Evolutionary conservation across 2,329 filamentous ascomycete genomes (phyloP).

Genomic region (Paraconiothyrium brasiliense): DNA sequence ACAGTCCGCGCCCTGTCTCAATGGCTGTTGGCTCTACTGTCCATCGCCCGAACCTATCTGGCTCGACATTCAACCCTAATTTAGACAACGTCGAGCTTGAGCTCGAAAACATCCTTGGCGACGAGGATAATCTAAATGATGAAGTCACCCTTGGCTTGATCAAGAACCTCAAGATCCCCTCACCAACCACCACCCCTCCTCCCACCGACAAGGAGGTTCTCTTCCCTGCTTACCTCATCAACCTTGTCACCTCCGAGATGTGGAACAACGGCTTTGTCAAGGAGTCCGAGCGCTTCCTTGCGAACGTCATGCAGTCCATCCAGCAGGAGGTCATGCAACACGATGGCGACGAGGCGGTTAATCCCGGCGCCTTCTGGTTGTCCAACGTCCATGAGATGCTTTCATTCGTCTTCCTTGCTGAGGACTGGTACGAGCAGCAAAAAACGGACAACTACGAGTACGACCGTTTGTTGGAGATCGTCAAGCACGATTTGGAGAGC

Average conservation of each 20-base stretch:
- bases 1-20: conserved; percentile 93
- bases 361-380: conserved; percentile 97
- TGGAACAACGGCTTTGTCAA: conserved; percentile 99
- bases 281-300: conserved; percentile 97
- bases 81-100: conserved; percentile 94
- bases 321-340: conserved; percentile 99
- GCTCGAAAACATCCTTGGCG: conserved; percentile 89
- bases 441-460: conserved; percentile 99
- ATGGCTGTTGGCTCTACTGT: conserved; percentile 80
- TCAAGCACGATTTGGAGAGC: conserved; percentile 98
- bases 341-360: conserved; percentile 95
- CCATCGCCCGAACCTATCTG: conserved; percentile 76
- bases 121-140: conserved; percentile 95
- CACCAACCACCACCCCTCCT: conserved; percentile 83
- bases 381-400: conserved; percentile 99
- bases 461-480: conserved; percentile 94
- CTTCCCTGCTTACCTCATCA: conserved; percentile 98
- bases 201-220: conserved; percentile 98
- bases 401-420: conserved; percentile 97
- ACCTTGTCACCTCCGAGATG: conserved; percentile 99
- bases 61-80: conserved; percentile 79
- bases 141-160: conserved; percentile 97
- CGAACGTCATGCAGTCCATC: conserved; percentile 99
- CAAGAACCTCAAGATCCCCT: conserved; percentile 94
- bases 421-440: conserved; percentile 99